Evolutionary conservation across 2,329 filamentous ascomycete species (phyloP), one percentile per base, ranked within the genome.

Genomic region (Pyricularia pennisetigena): DNA sequence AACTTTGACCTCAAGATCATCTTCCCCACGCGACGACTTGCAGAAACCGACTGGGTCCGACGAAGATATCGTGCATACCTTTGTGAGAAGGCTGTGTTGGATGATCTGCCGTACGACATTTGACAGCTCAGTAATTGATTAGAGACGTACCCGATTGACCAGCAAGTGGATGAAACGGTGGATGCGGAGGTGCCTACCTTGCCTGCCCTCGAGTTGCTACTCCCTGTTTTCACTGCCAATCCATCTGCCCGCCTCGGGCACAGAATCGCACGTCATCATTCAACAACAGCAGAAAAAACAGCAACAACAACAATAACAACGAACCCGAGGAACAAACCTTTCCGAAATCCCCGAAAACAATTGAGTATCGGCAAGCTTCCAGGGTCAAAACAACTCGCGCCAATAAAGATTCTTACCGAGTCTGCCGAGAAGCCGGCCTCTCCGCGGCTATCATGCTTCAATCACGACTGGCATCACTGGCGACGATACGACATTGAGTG

Each of bases 361-460:
- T 2, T n/a, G 1, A 35, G 10, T n/a, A n/a, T n/a, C 41, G 41
- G n/a, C 3, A 20, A n/a, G 41, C 16, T 2, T n/a, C 41, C 32
- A 35, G 41, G 30, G 41, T 49, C 41, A 49, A 49, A 49, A 49
- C 14, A n/a, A 49, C 8, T 16, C 20, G 16, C 16, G 16, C n/a
- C 41, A n/a, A n/a, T 49, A 20, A 49, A 49, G 16, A 49, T 3
- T n/a, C 41, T 49, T 16, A 49, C 20, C 16, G 16, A n/a, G 41
- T 49, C 41, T 49, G 41, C 41, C 41, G 14, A 49, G 2, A 49
- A 49, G 41, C 41, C 41, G 41, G 41, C 41, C 41, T 49, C 16
- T 65, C 63, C n/a, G n/a, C 30, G n/a, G 23, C 24, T 65, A 65
- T 65, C 30, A 65, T 65, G 63, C 24, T 35, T 65, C 63, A 14